phyloP scores from a whole-genome alignment of 2,329 filamentous ascomycete species.

The Botrytis paeoniae region DNA sequence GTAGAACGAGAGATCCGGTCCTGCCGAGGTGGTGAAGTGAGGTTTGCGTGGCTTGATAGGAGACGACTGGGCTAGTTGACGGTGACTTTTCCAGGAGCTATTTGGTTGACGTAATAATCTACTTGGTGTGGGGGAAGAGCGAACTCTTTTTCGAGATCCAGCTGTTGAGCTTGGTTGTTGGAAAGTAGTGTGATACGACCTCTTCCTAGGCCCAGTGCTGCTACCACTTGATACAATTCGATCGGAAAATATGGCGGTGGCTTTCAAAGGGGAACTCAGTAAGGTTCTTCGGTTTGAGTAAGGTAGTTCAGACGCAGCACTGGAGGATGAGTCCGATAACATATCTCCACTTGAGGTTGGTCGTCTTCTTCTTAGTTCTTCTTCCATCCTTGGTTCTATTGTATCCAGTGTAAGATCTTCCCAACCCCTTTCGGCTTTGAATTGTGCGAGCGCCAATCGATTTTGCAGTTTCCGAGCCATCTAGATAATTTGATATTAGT shows the following conservation, averaged over 20 bases:
- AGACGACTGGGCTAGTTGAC: conserved; percentile 80
- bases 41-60: conserved; percentile 74
- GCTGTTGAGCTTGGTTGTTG: conserved; percentile 48
- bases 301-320: conserved; percentile 70
- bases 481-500: conserved; percentile 48
- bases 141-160: conserved; percentile 63
- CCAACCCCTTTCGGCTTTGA: conserved; percentile 96
- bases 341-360: conserved; percentile 65
- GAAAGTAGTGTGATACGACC: conserved; percentile 59
- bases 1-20: conserved; percentile 76
- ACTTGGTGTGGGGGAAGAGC: conserved; percentile 60
- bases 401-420: conserved; percentile 82
- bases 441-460: conserved; percentile 89
- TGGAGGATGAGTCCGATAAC: conserved; percentile 80
- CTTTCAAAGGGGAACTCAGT: conserved; percentile 83
- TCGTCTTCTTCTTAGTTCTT: conserved; percentile 67
- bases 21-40: conserved; percentile 69
- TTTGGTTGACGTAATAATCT: conserved; percentile 54
- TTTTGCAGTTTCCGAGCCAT: conserved; percentile 92
- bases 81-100: conserved; percentile 70
- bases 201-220: conserved; percentile 63
- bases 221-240: conserved; percentile 69
- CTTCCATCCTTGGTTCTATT: conserved; percentile 80
- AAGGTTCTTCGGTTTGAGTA: conserved; percentile 56
- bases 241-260: conserved; percentile 74